phyloP scores from a whole-genome alignment of 768 basidiomycete genomes.

The Boletus sp. region DNA sequence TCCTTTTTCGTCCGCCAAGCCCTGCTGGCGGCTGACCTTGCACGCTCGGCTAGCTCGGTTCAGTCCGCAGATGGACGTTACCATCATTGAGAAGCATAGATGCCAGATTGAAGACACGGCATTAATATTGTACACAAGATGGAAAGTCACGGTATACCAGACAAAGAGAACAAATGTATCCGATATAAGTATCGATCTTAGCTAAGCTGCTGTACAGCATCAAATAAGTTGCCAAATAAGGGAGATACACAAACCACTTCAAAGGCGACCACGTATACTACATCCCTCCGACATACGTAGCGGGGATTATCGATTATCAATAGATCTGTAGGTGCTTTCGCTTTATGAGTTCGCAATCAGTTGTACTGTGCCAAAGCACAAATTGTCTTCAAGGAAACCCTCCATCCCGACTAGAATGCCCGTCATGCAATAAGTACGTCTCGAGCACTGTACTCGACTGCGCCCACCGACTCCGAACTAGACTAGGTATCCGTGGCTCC shows the following conservation, averaged over 20 bases:
- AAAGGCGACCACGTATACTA: no score
- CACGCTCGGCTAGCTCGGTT: no score
- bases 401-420: conserved; percentile 85
- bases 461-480: conserved; percentile 31
- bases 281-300: not conserved
- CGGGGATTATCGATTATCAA: not conserved
- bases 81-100: no score
- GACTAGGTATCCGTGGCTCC: conserved; percentile 78
- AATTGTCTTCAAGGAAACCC: conserved; percentile 80
- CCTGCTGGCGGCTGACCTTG: no score
- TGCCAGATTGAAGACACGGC: no score
- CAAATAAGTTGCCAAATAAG: not conserved
- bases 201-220: not conserved
- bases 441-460: not conserved
- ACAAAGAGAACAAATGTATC: no score
- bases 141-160: no score
- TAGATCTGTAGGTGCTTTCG: not conserved
- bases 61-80: no score
- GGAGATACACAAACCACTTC: not conserved
- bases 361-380: conserved; percentile 63
- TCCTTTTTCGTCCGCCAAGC: no score
- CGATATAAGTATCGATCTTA: not conserved
- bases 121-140: no score
- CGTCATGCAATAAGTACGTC: conserved; percentile 86
- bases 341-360: conserved; percentile 37